Evolutionary conservation across 306 rosid species (phyloP), one percentile per base, ranked within the genome.

Genomic region (Casuarina equisetifolia): DNA sequence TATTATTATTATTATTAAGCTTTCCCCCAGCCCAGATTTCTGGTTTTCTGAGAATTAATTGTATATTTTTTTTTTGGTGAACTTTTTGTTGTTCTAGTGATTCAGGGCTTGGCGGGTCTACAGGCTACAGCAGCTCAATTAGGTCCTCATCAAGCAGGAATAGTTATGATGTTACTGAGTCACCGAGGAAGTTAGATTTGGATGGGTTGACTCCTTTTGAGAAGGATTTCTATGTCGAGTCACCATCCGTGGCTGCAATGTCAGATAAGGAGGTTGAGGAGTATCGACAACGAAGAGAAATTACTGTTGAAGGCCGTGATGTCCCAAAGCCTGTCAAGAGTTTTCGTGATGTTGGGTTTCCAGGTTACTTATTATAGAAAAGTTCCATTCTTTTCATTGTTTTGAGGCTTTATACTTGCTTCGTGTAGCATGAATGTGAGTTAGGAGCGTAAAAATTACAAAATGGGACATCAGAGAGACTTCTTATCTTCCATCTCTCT

Each of bases 181-280:
- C 91, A 0, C 91, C 90, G 0, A 72, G 82, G 86, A 95, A 91
- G 81, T 6, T 91, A 75, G 94, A 90, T 82, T 88, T 95, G 92
- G 99, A 95, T 66, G 98, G 98, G n/a, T 83, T 92, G 82, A 83
- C 97, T 50, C 97, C 86, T 80, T 95, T 95, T 68, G 98, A 91
- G 91, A 95, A 95, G 88, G 92, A 91, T 66, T 95, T 95, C 84
- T 95, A 95, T 78, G 79, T 51, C 2, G 99, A 95, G 77, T 82
- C 96, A 1, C 85, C 98, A 0, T 54, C 89, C 3, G 97, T 95
- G 73, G 89, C 88, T 57, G 87, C 84, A 81, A 95, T 95, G 97
- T 86, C 98, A 1, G 99, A 92, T 58, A 84, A 43, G 32, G 97
- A 92, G 72, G 96, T 95, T 57, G 87, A 78, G 75, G 97, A 95